Percentiles rank a stretch among this genome's conserved stretches.
phyloP scores from a whole-genome alignment of 495 filamentous ascomycete genomes.

The Lasiosphaeria ovina region DNA sequence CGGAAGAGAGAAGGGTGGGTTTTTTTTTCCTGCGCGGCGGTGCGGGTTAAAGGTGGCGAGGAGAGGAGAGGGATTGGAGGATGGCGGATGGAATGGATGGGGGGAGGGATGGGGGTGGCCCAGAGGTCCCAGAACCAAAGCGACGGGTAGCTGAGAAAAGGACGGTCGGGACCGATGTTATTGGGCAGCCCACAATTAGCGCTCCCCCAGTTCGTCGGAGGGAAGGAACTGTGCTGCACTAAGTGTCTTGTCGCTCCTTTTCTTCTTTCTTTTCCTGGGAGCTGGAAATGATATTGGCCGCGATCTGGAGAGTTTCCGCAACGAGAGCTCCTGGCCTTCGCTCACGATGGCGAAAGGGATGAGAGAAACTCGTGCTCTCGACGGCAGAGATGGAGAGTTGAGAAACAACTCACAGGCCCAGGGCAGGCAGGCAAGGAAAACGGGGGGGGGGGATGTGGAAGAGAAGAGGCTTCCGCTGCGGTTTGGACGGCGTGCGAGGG shows the following conservation, averaged over 20 bases:
- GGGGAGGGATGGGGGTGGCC: constrained; percentile 10
- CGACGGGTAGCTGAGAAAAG: constrained; percentile 28
- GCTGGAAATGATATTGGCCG: no score
- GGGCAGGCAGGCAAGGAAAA: neutral
- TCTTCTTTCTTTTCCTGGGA: neutral
- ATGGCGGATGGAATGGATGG: neutral
- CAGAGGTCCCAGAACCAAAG: constrained; percentile 27
- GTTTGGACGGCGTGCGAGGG: neutral
- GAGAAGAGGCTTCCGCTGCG: neutral
- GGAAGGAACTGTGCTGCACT: constrained; percentile 12
- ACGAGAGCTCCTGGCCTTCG: neutral
- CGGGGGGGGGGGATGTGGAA: neutral
- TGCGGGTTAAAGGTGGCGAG: constrained; percentile 4
- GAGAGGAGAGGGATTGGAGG: constrained; percentile 5
- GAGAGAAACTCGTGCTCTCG: neutral
- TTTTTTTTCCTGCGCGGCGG: neutral
- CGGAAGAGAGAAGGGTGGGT: neutral
- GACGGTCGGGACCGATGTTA: constrained; percentile 28
- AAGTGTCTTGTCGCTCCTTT: neutral
- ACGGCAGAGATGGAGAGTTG: neutral
- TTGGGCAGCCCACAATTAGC: constrained; percentile 22
- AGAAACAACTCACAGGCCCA: neutral
- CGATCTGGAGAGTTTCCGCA: neutral
- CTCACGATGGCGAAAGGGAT: neutral
- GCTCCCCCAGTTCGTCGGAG: constrained; percentile 31